Evolutionary conservation across 345 rosid species (phyloP), one percentile per base, ranked within the genome.

Genomic region (Psidium guajava): DNA sequence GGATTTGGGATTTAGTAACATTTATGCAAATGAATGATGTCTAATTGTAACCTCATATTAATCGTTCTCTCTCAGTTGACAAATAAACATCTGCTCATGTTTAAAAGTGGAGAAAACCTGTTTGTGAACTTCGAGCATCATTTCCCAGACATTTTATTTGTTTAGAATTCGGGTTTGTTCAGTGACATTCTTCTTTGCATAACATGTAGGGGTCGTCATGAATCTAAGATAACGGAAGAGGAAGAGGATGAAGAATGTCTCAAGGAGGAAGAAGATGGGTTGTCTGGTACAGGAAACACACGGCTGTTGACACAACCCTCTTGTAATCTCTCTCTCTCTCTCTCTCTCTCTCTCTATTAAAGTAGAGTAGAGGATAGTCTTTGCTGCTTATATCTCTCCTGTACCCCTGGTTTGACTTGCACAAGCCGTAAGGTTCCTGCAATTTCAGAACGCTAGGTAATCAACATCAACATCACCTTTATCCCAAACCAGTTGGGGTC

Each of bases 231-330:
- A 40, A 98, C 99, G 28, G 99, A 97, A 90, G 99, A 96, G 92
- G 99, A 97, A 91, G 99, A 98, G 90, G 99, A 98, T 87, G 99
- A 98, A 91, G 99, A 98, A 88, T 98, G 86, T 84, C 88, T 98
- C 11, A 98, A 98, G 93, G 99, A 95, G 89, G 99, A 95, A 88
- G 99, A 96, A 90, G 99, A 89, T 89, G 95, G 95, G 85, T 88
- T 94, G 85, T 85, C 94, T 80, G 96, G 93, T 84, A 82, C 96
- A 54, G 98, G 98, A 86, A 96, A 91, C 91, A 97, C 99, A 0
- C 89, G 99, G 85, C 90, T 98, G 92, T 82, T 98, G 91, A 89
- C 98, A 53, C 99, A 98, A 84, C 99, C 99, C 42, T 93, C 99
- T 52, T 98, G 99, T 98, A 92, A 36, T 81, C 82, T 81, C 82